Evolutionary conservation across 345 rosid genomes (phyloP), one percentile per base, ranked within the genome.

Genomic region (Arabidopsis suecica): DNA sequence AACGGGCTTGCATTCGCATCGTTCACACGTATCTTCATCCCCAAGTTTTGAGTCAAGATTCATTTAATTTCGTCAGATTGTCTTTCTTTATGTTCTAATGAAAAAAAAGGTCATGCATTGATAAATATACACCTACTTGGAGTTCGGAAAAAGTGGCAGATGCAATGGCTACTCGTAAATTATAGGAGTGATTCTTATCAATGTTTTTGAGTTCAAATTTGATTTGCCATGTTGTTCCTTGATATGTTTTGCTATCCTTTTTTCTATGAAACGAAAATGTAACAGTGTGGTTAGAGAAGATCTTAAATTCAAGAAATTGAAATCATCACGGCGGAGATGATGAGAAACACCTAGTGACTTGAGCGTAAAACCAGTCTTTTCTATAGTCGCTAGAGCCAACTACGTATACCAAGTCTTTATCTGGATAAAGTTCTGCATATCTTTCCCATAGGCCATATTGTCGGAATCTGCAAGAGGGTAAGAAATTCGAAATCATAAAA

Each of bases 371-470:
- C 98, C 98, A 93, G 55, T 91, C 98, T 80, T 84, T 88, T 22
- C 18, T 78, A 37, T 86, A 91, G 77, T 93, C 87, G 40, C 96
- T 88, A 14, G 54, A 47, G 7, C 89, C 98, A 45, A 91, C 77
- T 0, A 84, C 88, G 77, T 91, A 93, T 2, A 88, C 83, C 67
- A 91, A 65, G 69, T 93, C 98, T 38, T 74, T 82, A 10, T 83
- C 80, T 1, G 97, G 93, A 51, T 89, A 93, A 33, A 89, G 5
- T 32, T 93, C 93, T 50, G 88, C 75, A 3, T 91, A 93, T 78
- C 97, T 88, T 49, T 93, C 98, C 97, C 97, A 93, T 11, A 93
- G 42, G 51, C 98, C 97, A 33, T 91, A 91, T 25, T 91, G 98
- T 75, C 98, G 80, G 49, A 90, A 93, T 83, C 95, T 90, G 82